Evolutionary conservation across 169 alveolate genomes (phyloP).

Genomic region (Besnoitia besnoiti): DNA sequence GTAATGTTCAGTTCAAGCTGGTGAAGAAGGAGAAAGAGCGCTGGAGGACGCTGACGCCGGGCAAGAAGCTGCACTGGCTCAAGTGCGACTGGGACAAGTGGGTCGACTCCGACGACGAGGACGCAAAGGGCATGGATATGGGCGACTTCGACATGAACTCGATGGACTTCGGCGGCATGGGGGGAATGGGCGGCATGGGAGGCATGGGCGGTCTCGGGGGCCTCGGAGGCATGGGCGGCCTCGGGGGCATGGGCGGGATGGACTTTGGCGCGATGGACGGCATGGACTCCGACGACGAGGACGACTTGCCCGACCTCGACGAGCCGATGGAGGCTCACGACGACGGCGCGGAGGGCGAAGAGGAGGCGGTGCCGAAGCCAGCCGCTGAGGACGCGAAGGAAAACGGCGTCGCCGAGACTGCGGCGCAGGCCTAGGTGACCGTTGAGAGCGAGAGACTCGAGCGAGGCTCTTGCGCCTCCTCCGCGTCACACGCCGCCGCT

Average conservation of each 20-base stretch:
- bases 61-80: conserved; percentile 54
- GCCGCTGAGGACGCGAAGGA: background rate
- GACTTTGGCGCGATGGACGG: conserved; percentile 70
- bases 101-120: conserved; percentile 73
- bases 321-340: conserved; percentile 37
- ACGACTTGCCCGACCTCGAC: conserved; percentile 56
- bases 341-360: background rate
- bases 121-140: conserved; percentile 51
- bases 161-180: conserved; percentile 73
- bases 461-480: too few relatives aligned
- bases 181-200: conserved; percentile 72
- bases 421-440: conserved; percentile 13
- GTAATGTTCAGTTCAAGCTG: conserved; percentile 65
- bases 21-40: conserved; percentile 71
- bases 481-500: too few relatives aligned
- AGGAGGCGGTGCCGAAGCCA: background rate
- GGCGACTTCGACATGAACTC: conserved; percentile 71
- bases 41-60: conserved; percentile 30
- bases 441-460: too few relatives aligned
- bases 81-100: conserved; percentile 74
- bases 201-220: too few relatives aligned
- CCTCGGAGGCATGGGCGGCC: conserved; percentile 57
- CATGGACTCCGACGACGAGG: conserved; percentile 68
- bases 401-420: background rate
- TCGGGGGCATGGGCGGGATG: conserved; percentile 73